phyloP scores from a whole-genome alignment of 2,329 filamentous ascomycete genomes.

The Botrytis porri region DNA sequence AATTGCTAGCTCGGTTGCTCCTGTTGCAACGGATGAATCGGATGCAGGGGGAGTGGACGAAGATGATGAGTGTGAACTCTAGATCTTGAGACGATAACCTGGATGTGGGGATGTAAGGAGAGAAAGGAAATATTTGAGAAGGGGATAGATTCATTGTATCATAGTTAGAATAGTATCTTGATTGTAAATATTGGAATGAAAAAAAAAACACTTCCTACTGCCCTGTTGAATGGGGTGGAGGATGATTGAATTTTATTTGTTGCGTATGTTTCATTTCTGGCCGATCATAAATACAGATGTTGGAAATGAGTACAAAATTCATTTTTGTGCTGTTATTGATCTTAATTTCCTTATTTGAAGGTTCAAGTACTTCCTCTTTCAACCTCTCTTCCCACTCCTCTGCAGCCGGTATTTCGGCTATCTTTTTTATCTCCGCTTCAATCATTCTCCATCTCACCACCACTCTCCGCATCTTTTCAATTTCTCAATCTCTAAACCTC shows the following conservation, averaged over 20 bases:
- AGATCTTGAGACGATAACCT: background rate
- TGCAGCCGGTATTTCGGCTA: background rate
- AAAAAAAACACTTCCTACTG: background rate
- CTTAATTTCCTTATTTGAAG: no score
- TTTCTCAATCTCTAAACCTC: background rate
- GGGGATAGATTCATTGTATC: conserved; percentile 1
- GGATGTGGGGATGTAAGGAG: no score
- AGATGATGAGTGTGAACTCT: background rate
- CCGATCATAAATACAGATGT: background rate
- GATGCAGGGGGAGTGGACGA: background rate
- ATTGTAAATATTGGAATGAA: conserved; percentile 6
- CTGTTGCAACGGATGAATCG: background rate
- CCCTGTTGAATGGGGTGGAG: background rate
- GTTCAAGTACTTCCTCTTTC: background rate
- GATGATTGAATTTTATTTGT: background rate
- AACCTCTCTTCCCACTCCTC: background rate
- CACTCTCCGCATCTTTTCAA: background rate
- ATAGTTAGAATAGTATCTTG: background rate
- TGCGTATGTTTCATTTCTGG: background rate
- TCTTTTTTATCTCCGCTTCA: background rate
- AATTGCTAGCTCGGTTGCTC: background rate
- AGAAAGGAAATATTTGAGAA: background rate
- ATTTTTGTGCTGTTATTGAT: background rate
- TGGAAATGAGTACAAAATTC: no score
- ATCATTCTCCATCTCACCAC: fast-evolving